Conservation (phyloP, 1,139 yeast genomes). For the Lipomyces yarrowii region DNA sequence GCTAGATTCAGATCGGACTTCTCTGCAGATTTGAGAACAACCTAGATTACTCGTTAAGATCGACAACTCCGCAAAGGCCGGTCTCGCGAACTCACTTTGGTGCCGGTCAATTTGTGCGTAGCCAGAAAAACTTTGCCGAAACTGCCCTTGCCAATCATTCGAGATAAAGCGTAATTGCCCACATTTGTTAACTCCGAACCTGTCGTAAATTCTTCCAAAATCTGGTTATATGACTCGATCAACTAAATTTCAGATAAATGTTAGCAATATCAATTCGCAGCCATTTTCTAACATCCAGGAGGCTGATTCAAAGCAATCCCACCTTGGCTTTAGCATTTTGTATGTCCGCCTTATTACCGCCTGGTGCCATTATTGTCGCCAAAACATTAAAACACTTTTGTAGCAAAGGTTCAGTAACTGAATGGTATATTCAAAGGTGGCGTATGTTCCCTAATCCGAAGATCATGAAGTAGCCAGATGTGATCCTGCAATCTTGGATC, state of each 20-base stretch:
- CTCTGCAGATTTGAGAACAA: constrained; percentile 82
- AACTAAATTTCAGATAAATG: constrained; percentile 8
- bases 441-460: not conserved
- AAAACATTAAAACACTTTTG: not conserved
- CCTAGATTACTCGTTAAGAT: constrained; percentile 34
- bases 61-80: not conserved
- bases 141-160: constrained; percentile 44
- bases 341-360: constrained; percentile 32
- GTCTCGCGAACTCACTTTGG: constrained; percentile 52
- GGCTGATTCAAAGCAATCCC: not conserved
- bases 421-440: not conserved
- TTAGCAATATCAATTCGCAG: not conserved
- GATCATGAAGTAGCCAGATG: not conserved
- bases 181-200: constrained; percentile 28
- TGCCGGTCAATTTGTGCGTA: constrained; percentile 67
- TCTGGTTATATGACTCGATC: constrained; percentile 29
- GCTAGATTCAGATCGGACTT: constrained; percentile 77
- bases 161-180: constrained; percentile 31
- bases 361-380: constrained; percentile 14
- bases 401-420: not conserved
- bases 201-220: constrained; percentile 26
- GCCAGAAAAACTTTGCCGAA: constrained; percentile 93
- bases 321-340: constrained; percentile 43
- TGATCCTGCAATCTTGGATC: not conserved
- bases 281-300: not conserved